Evolutionary conservation across 352 stramenopile species (phyloP), one percentile per base, ranked within the genome.

Genomic region (Pythium coloratum): DNA sequence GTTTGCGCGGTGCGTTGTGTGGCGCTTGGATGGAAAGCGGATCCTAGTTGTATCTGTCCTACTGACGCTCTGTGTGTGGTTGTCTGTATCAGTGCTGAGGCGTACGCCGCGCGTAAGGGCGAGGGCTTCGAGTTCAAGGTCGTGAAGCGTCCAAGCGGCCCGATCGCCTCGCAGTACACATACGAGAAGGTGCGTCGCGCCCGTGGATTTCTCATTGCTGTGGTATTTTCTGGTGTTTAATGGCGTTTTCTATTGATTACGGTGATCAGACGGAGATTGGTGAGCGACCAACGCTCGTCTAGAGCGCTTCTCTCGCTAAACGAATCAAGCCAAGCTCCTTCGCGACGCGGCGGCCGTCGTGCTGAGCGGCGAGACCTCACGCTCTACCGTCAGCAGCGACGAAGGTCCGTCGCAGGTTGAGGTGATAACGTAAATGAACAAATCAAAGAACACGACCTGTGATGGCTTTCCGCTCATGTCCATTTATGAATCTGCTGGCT

Each of bases 1-100:
- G 28, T 91, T 90, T 59, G 87, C 84, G 18, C 81, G 85, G 86
- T 94, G 67, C 57, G 67, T 63, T 20, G 10, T 9, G 20, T 53
- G 46, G 46, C 9, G 30, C 6, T 1, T 8, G 16, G 2, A 26
- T 20, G 42, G 14, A 26, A 3, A 46, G 2, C 9, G 13, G 3
- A n/a, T 49, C 20, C 20, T 24, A 24, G 40, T 2, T 16, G 18
- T 28, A 6, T 5, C 18, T 6, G 20, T 2, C 14, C 3, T 47
- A 13, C 46, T 53, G 46, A 53, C 16, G 16, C n/a, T 36, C 3
- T 44, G 14, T 46, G 46, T 58, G 26, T 56, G 18, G 7, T 72
- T 13, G 9, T 3, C 16, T 10, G 4, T 13, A 40, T 10, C 24
- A 93, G 85, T 60, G 76, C 79, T 64, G 81, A 93, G 61, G 85